phyloP scores from a whole-genome alignment of 495 filamentous ascomycete species.

The Xanthoparmelia taractica region DNA sequence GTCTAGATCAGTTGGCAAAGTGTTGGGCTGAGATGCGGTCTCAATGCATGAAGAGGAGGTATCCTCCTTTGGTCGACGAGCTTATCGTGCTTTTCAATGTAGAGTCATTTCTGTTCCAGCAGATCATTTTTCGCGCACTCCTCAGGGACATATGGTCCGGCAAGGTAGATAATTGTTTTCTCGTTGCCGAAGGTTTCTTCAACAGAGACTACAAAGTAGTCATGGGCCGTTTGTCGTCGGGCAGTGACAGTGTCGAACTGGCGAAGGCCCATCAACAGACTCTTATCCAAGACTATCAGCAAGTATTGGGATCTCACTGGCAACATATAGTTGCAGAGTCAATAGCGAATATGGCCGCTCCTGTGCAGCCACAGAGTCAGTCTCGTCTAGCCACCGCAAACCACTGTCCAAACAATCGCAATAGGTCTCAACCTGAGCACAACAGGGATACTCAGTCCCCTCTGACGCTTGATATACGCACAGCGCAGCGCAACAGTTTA shows the following conservation, averaged over 20 bases:
- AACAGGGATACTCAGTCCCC: not conserved
- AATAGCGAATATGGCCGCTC: not conserved
- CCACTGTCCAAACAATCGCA: not conserved
- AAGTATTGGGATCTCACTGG: not conserved
- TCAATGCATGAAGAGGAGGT: slow-evolving; percentile 34
- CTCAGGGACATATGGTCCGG: slow-evolving; percentile 31
- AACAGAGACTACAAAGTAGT: slow-evolving; percentile 20
- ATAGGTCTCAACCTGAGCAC: not conserved
- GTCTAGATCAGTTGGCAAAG: slow-evolving; percentile 33
- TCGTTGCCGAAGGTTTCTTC: slow-evolving; percentile 23
- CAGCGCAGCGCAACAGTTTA: not conserved
- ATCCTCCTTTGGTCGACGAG: slow-evolving; percentile 57
- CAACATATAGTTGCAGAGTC: not conserved
- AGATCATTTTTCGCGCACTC: slow-evolving; percentile 52
- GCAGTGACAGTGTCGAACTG: not conserved
- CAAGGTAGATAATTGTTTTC: slow-evolving; percentile 24
- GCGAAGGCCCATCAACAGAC: slow-evolving; percentile 4
- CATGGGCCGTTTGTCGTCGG: slow-evolving; percentile 5
- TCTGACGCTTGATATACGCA: not conserved
- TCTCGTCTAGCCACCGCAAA: not conserved
- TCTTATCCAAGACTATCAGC: slow-evolving; percentile 11
- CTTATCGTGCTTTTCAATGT: slow-evolving; percentile 43
- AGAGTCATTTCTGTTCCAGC: slow-evolving; percentile 48
- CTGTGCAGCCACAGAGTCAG: not conserved
- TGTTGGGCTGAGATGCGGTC: slow-evolving; percentile 28